A percentile compares a stretch with the other conserved stretches of the same genome.
phyloP scores from a whole-genome alignment of 441 rosid species.

The Raphanus hybrid region DNA sequence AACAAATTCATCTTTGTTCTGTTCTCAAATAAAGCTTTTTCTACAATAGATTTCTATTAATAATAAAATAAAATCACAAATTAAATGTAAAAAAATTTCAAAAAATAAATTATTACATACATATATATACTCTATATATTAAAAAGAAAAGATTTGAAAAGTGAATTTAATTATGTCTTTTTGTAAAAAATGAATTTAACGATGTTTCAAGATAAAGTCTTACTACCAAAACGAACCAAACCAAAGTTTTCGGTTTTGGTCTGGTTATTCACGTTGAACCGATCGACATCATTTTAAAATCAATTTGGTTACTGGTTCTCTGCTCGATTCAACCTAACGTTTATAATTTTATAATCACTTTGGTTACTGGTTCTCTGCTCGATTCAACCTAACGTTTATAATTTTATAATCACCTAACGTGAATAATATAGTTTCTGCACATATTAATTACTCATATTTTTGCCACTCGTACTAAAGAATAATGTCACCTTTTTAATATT shows the following conservation, averaged over 20 bases:
- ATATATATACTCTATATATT: background rate
- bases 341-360: background rate
- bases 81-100: background rate
- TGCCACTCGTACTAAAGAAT: constrained; percentile 1
- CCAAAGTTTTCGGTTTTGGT: background rate
- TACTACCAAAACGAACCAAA: background rate
- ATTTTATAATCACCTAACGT: background rate
- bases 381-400: background rate
- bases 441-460: background rate
- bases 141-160: background rate
- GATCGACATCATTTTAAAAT: background rate
- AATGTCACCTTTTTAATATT: background rate
- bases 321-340: background rate
- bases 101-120: background rate
- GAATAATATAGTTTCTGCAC: background rate
- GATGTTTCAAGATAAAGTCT: background rate
- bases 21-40: background rate
- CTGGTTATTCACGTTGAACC: background rate
- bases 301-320: background rate
- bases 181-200: background rate
- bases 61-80: constrained; percentile 1
- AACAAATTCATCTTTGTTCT: no score
- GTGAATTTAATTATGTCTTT: background rate
- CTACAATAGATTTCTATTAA: background rate
- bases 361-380: background rate